phyloP scores from a whole-genome alignment of 768 basidiomycete genomes.

The Psilocybe subaeruginosa region DNA sequence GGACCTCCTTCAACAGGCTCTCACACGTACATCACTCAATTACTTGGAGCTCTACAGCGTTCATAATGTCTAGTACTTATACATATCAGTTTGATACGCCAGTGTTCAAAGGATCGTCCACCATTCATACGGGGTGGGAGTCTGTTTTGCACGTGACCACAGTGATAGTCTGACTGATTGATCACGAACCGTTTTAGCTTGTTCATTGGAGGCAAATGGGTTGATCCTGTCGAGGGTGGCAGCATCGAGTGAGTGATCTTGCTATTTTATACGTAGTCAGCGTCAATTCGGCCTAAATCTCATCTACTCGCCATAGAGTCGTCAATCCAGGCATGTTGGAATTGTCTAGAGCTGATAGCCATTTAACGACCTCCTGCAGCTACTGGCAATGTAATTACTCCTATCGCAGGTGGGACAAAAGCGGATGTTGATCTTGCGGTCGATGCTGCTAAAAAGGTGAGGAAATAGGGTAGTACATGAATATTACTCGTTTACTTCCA shows the following conservation, averaged over 20 bases:
- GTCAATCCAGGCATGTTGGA: constrained; percentile 49
- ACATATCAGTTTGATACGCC: constrained; percentile 54
- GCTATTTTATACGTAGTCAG: background rate
- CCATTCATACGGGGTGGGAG: constrained; percentile 55
- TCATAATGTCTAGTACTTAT: constrained; percentile 37
- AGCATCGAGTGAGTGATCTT: constrained; percentile 63
- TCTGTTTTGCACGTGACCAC: no score
- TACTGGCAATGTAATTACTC: constrained; percentile 40
- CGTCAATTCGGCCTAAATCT: background rate
- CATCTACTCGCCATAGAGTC: constrained; percentile 37
- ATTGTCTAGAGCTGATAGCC: no score
- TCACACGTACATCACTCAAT: no score
- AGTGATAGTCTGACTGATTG: no score
- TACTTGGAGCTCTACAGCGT: no score
- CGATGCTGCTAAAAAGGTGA: constrained; percentile 51
- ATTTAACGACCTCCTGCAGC: background rate
- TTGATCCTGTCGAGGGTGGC: constrained; percentile 56
- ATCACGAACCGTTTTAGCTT: constrained; percentile 38
- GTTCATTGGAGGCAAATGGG: constrained; percentile 72
- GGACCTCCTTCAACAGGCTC: no score
- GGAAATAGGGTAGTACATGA: no score
- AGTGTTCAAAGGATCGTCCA: constrained; percentile 55
- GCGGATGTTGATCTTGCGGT: constrained; percentile 81
- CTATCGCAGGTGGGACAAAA: constrained; percentile 56
- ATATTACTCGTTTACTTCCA: background rate